Evolutionary conservation across 352 stramenopile genomes (phyloP).

Genomic region (Aphanomyces invadans): DNA sequence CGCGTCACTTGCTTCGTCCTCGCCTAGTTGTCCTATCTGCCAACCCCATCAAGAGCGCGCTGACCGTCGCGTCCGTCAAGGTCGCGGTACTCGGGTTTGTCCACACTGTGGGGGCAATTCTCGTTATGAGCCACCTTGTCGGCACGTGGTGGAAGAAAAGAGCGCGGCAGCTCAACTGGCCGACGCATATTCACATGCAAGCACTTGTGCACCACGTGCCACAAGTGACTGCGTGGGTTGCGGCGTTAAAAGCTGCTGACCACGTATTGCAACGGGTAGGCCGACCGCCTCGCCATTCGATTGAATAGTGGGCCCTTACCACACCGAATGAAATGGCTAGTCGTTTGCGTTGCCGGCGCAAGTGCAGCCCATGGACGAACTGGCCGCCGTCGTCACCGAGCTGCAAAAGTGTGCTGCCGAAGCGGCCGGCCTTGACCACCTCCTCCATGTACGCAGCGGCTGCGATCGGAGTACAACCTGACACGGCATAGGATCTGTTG

Average conservation of each 20-base stretch:
- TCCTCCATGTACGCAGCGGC: slow-evolving; percentile 5
- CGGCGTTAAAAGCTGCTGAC: slow-evolving; percentile 29
- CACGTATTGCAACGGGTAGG: slow-evolving; percentile 22
- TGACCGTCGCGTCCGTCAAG: slow-evolving; percentile 55
- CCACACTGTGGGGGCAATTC: slow-evolving; percentile 27
- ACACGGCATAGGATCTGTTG: slow-evolving; percentile 30
- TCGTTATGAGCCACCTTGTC: slow-evolving; percentile 22
- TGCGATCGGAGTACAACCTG: background rate
- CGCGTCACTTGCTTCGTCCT: background rate
- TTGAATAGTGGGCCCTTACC: too few relatives aligned
- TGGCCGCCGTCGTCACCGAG: background rate
- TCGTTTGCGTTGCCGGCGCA: background rate
- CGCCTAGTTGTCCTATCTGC: slow-evolving; percentile 42
- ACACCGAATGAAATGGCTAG: background rate
- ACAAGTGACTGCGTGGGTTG: slow-evolving; percentile 31
- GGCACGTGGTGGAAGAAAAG: slow-evolving; percentile 26
- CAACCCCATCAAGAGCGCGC: slow-evolving; percentile 47
- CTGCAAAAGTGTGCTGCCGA: background rate
- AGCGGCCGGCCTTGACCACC: background rate
- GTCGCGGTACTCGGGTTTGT: slow-evolving; percentile 38
- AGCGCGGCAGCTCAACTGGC: slow-evolving; percentile 15
- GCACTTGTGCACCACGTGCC: slow-evolving; percentile 23
- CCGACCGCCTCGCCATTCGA: background rate
- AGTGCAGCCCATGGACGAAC: background rate
- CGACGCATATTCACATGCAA: slow-evolving; percentile 22